Conservation (phyloP, 2,329 filamentous ascomycete species). For the Cytospora mali region DNA sequence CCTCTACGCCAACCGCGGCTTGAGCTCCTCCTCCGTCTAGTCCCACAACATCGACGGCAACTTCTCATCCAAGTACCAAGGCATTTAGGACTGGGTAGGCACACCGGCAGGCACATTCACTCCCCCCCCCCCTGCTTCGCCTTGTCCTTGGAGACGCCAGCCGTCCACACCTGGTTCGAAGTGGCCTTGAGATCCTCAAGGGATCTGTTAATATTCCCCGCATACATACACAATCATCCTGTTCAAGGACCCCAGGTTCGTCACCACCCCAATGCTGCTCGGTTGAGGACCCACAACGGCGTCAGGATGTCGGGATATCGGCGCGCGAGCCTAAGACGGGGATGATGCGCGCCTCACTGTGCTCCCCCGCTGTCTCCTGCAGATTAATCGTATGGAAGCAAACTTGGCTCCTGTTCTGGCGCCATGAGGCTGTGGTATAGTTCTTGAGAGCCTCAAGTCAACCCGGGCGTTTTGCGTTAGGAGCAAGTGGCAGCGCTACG, state of each 20-base stretch:
- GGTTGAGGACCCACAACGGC: slow-evolving; percentile 35
- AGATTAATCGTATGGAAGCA: no score
- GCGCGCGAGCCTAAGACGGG: slow-evolving; percentile 31
- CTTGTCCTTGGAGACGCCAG: slow-evolving; percentile 42
- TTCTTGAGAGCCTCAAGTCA: slow-evolving; percentile 36
- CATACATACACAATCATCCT: slow-evolving; percentile 28
- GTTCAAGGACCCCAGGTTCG: slow-evolving; percentile 17
- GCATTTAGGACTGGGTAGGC: slow-evolving; percentile 25
- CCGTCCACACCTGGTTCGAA: slow-evolving; percentile 42
- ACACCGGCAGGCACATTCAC: slow-evolving; percentile 43
- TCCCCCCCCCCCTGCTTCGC: slow-evolving; percentile 33
- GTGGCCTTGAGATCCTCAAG: slow-evolving; percentile 28
- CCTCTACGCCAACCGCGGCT: slow-evolving; percentile 29
- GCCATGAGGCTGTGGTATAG: slow-evolving; percentile 4
- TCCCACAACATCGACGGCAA: slow-evolving; percentile 39
- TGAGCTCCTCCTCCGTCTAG: slow-evolving; percentile 40
- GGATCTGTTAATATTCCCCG: slow-evolving; percentile 28
- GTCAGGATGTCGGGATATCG: slow-evolving; percentile 33
- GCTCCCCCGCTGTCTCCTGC: slow-evolving; percentile 32
- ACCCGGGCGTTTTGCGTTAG: slow-evolving; percentile 28
- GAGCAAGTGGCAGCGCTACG: slow-evolving; percentile 33
- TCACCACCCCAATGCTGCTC: slow-evolving; percentile 30
- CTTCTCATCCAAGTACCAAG: slow-evolving; percentile 32
- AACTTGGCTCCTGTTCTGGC: slow-evolving; percentile 14
- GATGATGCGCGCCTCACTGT: slow-evolving; percentile 22